Base-by-base conservation (phyloP, 2,329 filamentous ascomycete species). In the Trichoderma koningiopsis region DNA sequence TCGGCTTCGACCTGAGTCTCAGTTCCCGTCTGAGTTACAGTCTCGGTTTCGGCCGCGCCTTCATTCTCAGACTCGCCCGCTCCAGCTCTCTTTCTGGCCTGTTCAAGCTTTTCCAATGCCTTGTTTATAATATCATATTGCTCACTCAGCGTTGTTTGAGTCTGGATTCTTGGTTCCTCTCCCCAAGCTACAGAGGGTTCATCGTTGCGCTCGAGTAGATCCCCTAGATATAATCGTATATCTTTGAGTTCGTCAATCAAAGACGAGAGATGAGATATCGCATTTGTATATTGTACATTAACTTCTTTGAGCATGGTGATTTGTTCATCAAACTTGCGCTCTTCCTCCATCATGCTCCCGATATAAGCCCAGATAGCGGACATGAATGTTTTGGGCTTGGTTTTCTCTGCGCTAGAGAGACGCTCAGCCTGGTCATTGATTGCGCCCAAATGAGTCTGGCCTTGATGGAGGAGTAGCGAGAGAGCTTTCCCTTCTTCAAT, bases 161-260 rank as follows among this genome's bases (percentile, higher is more conserved):
- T 43, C 2, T 24, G 57, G 4, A 19, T 24, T 1, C 49, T 40
- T 2, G 63, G 16, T 10, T 60, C 63, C 4, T 70, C 63, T 43
- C 19, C 58, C 68, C 68, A 70, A 19, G 40, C 19, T 6, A 57
- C 58, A 4, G 63, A 53, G 5, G 92, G 91, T 68, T 87, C 85
- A 0, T 87, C 88, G 11, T 94, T 90, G 6, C 90, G 83, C 70
- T 93, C 91, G 27, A 91, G 83, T 73, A 96, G 78, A 74, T 93
- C 91, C 72, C 90, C 88, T 14, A 96, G 81, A 56, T 89, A 88
- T 2, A 88, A 86, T 73, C 89, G 87, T 71, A 96, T 95, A 68
- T 87, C 87, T 77, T 92, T 87, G 43, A 96, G 83, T 74, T 93
- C 92, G 53, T 93, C 80, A 19, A 96, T 82, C 0, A 93, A 89